Percentiles rank a stretch among this genome's conserved stretches.
phyloP scores from a whole-genome alignment of 345 rosid species.

The Arabis alpina region DNA sequence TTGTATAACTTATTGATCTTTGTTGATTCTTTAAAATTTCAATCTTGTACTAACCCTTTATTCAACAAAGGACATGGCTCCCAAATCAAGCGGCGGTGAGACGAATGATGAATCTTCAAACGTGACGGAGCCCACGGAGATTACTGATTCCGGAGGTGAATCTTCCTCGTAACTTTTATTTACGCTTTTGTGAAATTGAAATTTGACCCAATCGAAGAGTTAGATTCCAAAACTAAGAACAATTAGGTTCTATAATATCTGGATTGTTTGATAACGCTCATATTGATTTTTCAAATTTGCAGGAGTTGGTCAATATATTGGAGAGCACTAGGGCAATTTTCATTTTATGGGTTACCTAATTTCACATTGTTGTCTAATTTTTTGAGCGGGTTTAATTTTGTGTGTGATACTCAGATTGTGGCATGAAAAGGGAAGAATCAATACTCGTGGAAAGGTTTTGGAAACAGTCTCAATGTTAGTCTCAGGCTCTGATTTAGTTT shows the following conservation, averaged over 20 bases:
- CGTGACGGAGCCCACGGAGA: no score
- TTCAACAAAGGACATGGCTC: no score
- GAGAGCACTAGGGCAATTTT: slow-evolving; percentile 66
- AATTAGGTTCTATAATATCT: no score
- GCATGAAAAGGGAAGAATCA: slow-evolving; percentile 70
- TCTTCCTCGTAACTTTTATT: no score
- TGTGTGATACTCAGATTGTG: slow-evolving; percentile 60
- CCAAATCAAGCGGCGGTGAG: no score
- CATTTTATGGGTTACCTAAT: no score
- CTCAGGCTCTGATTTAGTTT: background rate
- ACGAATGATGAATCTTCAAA: no score
- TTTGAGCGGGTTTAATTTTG: slow-evolving; percentile 1
- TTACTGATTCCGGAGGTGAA: no score
- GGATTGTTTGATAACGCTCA: background rate
- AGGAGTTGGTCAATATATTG: slow-evolving; percentile 82
- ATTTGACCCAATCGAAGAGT: background rate
- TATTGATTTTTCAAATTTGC: slow-evolving; percentile 21
- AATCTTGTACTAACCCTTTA: no score
- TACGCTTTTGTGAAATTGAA: background rate
- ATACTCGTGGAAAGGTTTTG: slow-evolving; percentile 79
- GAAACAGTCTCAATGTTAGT: background rate
- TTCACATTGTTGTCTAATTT: background rate
- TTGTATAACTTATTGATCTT: no score
- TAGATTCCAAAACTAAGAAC: background rate
- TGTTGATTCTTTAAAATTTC: no score